Evolutionary conservation across 176 grass and related monocot genomes (phyloP).

Genomic region (Oryza nivara): DNA sequence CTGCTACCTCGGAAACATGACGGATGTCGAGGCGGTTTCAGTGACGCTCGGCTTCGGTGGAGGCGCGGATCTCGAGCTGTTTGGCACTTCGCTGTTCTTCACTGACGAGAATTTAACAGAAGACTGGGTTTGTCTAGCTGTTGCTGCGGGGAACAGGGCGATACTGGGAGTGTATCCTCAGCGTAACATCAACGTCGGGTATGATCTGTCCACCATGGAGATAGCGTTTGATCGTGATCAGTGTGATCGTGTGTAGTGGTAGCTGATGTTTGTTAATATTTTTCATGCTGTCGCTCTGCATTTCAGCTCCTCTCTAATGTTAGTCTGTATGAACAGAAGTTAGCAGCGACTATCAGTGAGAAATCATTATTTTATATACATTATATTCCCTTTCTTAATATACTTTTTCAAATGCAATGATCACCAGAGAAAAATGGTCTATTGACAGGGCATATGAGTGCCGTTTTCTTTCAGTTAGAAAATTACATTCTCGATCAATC

Average conservation of each 20-base stretch:
- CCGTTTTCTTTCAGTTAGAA: background rate
- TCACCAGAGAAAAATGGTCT: background rate
- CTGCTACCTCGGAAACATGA: background rate
- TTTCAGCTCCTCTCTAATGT: background rate
- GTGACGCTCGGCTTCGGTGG: background rate
- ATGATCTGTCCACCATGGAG: background rate
- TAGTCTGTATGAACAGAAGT: background rate
- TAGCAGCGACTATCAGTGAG: background rate
- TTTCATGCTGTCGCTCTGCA: background rate
- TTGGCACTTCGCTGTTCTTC: background rate
- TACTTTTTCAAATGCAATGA: background rate
- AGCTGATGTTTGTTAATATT: background rate
- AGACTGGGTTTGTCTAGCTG: background rate
- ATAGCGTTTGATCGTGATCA: background rate
- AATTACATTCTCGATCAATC: background rate
- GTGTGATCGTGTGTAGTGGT: background rate
- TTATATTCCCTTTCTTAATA: no score
- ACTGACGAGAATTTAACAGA: background rate
- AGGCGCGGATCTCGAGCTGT: background rate
- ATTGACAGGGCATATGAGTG: background rate
- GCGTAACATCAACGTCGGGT: background rate
- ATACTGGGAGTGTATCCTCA: background rate
- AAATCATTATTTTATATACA: background rate
- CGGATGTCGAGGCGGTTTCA: background rate
- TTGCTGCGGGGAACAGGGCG: background rate